Conservation (phyloP, 2,329 filamentous ascomycete genomes). For the Sporothrix sp. region DNA sequence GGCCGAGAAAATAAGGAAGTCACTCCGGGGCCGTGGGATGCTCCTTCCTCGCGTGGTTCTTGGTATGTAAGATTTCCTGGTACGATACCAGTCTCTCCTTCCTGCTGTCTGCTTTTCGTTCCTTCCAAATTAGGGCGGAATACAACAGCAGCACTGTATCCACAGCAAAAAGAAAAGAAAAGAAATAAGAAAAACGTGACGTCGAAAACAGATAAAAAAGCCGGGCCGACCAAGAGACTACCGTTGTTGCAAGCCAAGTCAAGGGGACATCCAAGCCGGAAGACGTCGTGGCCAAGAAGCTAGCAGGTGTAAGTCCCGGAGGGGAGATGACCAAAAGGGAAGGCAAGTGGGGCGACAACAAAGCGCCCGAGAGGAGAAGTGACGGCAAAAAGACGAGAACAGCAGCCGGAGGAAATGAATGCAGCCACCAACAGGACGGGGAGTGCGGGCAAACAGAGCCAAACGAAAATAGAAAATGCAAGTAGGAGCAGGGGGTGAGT, state of each 20-base stretch:
- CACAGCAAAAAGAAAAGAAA: not conserved
- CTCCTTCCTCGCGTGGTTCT: slow-evolving; percentile 3
- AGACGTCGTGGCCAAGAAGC: too few species aligned
- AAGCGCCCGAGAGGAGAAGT: not conserved
- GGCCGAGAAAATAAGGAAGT: not conserved
- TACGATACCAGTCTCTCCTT: not conserved
- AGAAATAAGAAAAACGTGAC: not conserved
- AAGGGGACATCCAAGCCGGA: not conserved
- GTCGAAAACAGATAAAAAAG: not conserved
- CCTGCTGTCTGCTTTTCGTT: not conserved
- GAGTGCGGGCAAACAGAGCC: not conserved
- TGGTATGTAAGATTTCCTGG: not conserved
- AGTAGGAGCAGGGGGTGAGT: not conserved
- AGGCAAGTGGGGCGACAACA: not conserved
- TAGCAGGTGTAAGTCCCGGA: not conserved
- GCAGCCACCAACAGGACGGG: slow-evolving; percentile 9
- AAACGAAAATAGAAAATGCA: too few species aligned
- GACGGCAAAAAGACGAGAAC: not conserved
- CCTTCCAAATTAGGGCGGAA: slow-evolving; percentile 7
- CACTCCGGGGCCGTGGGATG: not conserved
- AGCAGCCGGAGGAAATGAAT: not conserved
- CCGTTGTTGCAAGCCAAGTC: too few species aligned
- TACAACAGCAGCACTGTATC: not conserved
- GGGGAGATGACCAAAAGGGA: slow-evolving; percentile 2
- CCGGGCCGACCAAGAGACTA: not conserved